A percentile compares a stretch with the other conserved stretches of the same genome.
Evolutionary conservation across 1,139 yeast species (phyloP).

Genomic region (Ogataea hybrid): DNA sequence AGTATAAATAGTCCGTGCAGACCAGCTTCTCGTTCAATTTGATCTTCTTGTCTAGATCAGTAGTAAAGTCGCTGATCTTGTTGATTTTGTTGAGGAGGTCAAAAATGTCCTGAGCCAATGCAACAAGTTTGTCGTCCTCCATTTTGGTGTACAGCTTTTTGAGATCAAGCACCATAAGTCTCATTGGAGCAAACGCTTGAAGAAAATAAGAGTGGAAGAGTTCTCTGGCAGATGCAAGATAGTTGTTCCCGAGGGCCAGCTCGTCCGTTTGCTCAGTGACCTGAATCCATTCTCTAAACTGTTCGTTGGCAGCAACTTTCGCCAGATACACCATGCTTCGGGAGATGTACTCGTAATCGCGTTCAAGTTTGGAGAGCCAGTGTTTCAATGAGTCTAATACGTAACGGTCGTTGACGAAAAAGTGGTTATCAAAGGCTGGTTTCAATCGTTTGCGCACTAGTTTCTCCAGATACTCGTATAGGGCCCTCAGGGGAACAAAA

Average conservation of each 20-base stretch:
- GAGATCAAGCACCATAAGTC: constrained; percentile 25
- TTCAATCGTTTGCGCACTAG: constrained; percentile 24
- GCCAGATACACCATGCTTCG: constrained; percentile 29
- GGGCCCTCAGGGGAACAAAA: constrained; percentile 26
- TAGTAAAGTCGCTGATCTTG: constrained; percentile 28
- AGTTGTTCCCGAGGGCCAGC: constrained; percentile 21
- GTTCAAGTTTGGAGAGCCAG: constrained; percentile 28
- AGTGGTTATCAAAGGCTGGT: constrained; percentile 27
- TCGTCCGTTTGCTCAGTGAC: constrained; percentile 21
- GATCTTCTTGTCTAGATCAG: constrained; percentile 30
- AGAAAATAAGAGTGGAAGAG: constrained; percentile 30
- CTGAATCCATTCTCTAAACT: constrained; percentile 25
- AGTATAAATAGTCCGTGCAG: constrained; percentile 27
- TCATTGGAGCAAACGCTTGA: constrained; percentile 30
- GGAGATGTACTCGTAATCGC: constrained; percentile 27
- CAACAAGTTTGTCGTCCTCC: constrained; percentile 13
- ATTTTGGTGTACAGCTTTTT: constrained; percentile 22
- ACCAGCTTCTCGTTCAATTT: constrained; percentile 29
- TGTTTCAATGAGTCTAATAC: constrained; percentile 22
- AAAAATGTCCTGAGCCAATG: constrained; percentile 15
- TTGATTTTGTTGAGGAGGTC: constrained; percentile 23
- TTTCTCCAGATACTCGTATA: constrained; percentile 27
- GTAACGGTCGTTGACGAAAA: constrained; percentile 27
- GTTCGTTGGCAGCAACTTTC: constrained; percentile 24
- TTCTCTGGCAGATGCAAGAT: constrained; percentile 28